A percentile compares a stretch with the other conserved stretches of the same genome.
phyloP scores from a whole-genome alignment of 352 stramenopile genomes.

The Globisporangium spiculum region DNA sequence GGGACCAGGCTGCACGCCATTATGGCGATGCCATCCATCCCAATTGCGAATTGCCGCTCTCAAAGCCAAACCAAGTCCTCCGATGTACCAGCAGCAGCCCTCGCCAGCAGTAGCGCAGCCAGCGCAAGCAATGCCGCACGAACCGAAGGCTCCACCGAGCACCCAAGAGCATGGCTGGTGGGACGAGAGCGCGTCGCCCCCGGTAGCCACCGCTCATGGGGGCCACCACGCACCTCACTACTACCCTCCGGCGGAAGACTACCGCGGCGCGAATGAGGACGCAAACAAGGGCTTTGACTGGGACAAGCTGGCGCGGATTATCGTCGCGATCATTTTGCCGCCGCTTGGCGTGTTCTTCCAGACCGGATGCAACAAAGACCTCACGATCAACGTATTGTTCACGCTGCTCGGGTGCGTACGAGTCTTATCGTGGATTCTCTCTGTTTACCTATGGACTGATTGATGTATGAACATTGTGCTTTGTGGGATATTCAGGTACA shows the following conservation, averaged over 20 bases:
- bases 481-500: constrained; percentile 29
- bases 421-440: background rate
- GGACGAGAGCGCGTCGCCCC: constrained; percentile 12
- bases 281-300: background rate
- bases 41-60: background rate
- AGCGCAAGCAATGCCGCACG: background rate
- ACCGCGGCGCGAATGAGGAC: background rate
- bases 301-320: constrained; percentile 41
- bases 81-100: background rate
- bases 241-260: background rate
- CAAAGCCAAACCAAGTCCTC: background rate
- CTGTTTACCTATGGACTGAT: background rate
- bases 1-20: background rate
- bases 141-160: background rate
- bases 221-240: background rate
- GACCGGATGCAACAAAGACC: constrained; percentile 23
- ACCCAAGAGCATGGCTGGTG: constrained; percentile 2
- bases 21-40: background rate
- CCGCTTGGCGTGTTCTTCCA: constrained; percentile 30
- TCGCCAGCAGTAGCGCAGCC: no score
- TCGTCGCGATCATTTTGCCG: constrained; percentile 42
- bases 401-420: constrained; percentile 25
- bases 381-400: constrained; percentile 27
- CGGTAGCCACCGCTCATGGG: background rate
- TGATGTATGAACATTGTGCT: background rate